Percentiles rank a stretch among this genome's conserved stretches.
phyloP scores from a whole-genome alignment of 345 rosid species.

The Rhodamnia argentea region DNA sequence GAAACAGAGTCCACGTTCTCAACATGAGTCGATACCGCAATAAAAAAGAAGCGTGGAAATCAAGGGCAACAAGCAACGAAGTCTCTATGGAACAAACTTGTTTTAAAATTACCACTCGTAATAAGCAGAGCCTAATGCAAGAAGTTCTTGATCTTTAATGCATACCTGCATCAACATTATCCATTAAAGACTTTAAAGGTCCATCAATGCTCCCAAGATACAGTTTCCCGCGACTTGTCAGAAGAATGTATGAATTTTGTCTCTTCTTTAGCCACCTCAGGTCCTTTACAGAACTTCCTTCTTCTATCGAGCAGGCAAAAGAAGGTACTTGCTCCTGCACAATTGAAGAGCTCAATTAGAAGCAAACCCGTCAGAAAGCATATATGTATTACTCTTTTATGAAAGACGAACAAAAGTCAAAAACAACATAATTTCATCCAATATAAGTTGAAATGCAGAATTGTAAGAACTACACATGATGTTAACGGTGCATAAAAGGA shows the following conservation, averaged over 20 bases:
- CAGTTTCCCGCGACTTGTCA: conserved; percentile 48
- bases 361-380: background rate
- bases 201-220: conserved; percentile 41
- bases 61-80: background rate
- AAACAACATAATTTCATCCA: background rate
- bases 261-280: conserved; percentile 53
- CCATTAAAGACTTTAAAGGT: conserved; percentile 44
- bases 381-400: background rate
- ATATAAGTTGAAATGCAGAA: background rate
- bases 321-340: conserved; percentile 47
- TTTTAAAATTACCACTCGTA: background rate
- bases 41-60: background rate
- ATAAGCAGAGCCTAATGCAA: background rate
- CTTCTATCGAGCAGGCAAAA: conserved; percentile 39
- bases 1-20: too few species aligned
- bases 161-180: conserved; percentile 77
- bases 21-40: too few species aligned
- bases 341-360: background rate
- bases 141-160: background rate
- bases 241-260: conserved; percentile 49
- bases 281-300: conserved; percentile 52
- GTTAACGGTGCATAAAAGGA: background rate
- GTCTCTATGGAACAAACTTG: background rate
- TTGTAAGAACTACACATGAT: background rate
- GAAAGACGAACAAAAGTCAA: background rate